Evolutionary conservation across 148 eudicot genomes (phyloP).

Genomic region (Spergularia bocconei): DNA sequence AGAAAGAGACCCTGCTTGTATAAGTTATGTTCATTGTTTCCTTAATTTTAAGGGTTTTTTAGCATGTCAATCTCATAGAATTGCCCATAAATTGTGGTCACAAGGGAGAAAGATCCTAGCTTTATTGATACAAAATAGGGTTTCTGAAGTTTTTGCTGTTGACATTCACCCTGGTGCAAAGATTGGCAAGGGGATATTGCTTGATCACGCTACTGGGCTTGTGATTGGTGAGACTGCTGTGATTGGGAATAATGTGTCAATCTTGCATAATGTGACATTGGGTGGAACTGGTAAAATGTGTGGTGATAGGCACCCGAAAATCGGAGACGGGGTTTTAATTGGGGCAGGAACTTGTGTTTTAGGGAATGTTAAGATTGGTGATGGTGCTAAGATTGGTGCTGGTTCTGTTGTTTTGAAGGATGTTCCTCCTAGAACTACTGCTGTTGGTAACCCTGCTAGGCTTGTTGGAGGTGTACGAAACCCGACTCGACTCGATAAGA

Average conservation of each 20-base stretch:
- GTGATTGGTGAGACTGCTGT: conserved; percentile 92
- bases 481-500: conserved; percentile 45
- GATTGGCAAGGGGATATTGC: conserved; percentile 67
- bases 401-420: conserved; percentile 68
- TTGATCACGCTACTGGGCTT: conserved; percentile 86
- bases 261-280: conserved; percentile 70
- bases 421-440: conserved; percentile 64
- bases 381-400: conserved; percentile 81
- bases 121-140: conserved; percentile 56
- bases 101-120: conserved; percentile 62
- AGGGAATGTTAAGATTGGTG: conserved; percentile 72
- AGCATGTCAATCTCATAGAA: conserved; percentile 68
- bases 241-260: conserved; percentile 72
- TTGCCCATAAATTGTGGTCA: conserved; percentile 63
- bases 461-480: conserved; percentile 72
- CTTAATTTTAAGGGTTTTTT: conserved; percentile 76
- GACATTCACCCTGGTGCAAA: conserved; percentile 87
- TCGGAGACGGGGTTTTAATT: conserved; percentile 75
- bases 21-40: conserved; percentile 73
- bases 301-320: conserved; percentile 76
- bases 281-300: conserved; percentile 69
- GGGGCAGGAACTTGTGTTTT: conserved; percentile 81
- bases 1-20: conserved; percentile 86
- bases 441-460: conserved; percentile 85
- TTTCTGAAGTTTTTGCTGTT: conserved; percentile 71